Evolutionary conservation across 805 yeast species (phyloP), one percentile per base, ranked within the genome.

Genomic region (Candida patagonica): DNA sequence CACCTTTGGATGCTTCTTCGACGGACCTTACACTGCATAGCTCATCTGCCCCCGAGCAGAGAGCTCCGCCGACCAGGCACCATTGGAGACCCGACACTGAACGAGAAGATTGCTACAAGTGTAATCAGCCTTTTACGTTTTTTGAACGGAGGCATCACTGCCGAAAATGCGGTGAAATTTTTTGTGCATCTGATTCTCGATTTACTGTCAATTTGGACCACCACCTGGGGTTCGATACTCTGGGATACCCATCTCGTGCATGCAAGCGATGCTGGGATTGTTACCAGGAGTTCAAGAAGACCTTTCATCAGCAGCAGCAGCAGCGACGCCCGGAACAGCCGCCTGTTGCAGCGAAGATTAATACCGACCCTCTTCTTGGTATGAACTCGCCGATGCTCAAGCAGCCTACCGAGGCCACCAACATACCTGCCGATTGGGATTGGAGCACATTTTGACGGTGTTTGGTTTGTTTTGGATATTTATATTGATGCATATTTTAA

Each of bases 101-200:
- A 16, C 74, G 82, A 26, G 59, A 66, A 35, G 67, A 71, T 37
- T 89, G 97, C 58, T 69, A 73, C 10, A 68, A 71, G 20, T 89
- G 97, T 61, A 64, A 69, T 38, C 74, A 71, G 51, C 55, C 67
- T 13, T 88, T 89, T 62, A 79, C 87, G 26, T 78, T 78, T 51
- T 80, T 77, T 65, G 95, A 73, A 57, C 73, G 88, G 51, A 70
- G 78, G 47, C 94, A 83, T 55, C 94, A 83, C 63, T 83, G 94
- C 56, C 72, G 94, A 40, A 78, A 79, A 55, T 83, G 94, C 59
- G 94, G 94, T 26, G 85, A 81, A 30, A 73, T 83, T 16, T 83
- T 74, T 53, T 83, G 94, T 58, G 74, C 76, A 25, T 75, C 71
- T 44, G 88, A 84, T 58, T 69, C 63, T 56, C 74, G 46, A 67